phyloP scores from a whole-genome alignment of 345 rosid genomes.

The Gossypium herbaceum region DNA sequence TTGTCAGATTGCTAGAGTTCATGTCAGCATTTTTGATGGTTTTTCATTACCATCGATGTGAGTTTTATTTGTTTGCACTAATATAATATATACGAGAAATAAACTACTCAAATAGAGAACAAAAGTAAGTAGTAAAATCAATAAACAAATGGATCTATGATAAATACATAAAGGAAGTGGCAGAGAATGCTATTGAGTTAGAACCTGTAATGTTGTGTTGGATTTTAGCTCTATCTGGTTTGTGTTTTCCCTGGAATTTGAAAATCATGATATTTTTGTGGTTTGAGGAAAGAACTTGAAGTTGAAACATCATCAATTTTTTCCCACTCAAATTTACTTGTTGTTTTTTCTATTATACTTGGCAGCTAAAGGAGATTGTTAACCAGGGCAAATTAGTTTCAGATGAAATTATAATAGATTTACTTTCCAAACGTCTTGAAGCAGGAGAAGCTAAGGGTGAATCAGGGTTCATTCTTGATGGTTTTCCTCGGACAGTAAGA shows the following conservation, averaged over 20 bases:
- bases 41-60: not conserved
- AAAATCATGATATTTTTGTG: not conserved
- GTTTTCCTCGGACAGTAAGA: slow-evolving; percentile 87
- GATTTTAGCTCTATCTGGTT: not conserved
- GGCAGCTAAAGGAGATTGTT: slow-evolving; percentile 82
- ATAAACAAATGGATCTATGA: not conserved
- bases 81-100: not conserved
- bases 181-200: not conserved
- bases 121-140: not conserved
- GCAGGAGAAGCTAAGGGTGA: slow-evolving; percentile 73
- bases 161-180: not conserved
- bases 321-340: not conserved
- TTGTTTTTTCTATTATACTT: not conserved
- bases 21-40: not conserved
- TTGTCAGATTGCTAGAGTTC: not conserved
- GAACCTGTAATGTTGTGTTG: not conserved
- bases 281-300: not conserved
- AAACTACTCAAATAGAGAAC: not conserved
- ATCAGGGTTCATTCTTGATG: slow-evolving; percentile 95
- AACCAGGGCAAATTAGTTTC: slow-evolving; percentile 82
- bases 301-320: not conserved
- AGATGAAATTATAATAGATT: slow-evolving; percentile 76
- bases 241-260: not conserved
- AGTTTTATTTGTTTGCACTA: not conserved
- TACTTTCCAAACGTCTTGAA: slow-evolving; percentile 75